Base-by-base conservation (phyloP, 2,329 filamentous ascomycete genomes). In the Claviceps fusiformis region DNA sequence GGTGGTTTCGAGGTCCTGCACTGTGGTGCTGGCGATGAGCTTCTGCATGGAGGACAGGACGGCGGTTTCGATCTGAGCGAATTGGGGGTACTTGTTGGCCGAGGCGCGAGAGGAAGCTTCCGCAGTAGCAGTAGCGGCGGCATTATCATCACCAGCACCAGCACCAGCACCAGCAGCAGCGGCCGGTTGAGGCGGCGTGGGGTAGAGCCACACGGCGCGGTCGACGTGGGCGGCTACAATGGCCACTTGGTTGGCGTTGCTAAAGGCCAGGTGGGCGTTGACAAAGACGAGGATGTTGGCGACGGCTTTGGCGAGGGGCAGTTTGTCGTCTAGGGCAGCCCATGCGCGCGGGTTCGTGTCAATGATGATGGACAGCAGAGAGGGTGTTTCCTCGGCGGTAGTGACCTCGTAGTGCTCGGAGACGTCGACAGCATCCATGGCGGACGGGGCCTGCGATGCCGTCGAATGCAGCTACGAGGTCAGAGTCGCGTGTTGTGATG, bases 311-410 rank as follows among this genome's bases (percentile, higher is more conserved):
- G 87, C 87, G 58, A 98, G 80, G 33, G 92, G 83, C 8, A 97
- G 82, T 37, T 80, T 81, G 55, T 82, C 72, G 58, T 84, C 77
- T 48, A 97, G 80, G 57, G 88, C 78, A 7, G 88, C 83, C 93
- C 93, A 95, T 63, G 93, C 91, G 63, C 91, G 87, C 2, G 93
- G 93, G 68, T 98, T 98, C 31, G 92, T 96, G 74, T 98, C 93
- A 73, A 98, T 80, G 65, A 98, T 79, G 64, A 98, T 85, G 62
- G 89, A 86, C 53, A 96, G 82, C 41, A 98, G 83, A 15, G 92
- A 95, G 0, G 93, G 89, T 5, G 79, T 73, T 59, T 81, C 79
- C 55, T 76, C 78, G 53, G 71, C 75, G 48, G 73, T 72, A 59
- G 72, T 73, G 63, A 76, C 73, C 68, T 80, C 76, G 68, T 82